Percentiles rank a stretch among this genome's conserved stretches.
phyloP scores from a whole-genome alignment of 148 eudicot species.

The Rhododendron simsii region DNA sequence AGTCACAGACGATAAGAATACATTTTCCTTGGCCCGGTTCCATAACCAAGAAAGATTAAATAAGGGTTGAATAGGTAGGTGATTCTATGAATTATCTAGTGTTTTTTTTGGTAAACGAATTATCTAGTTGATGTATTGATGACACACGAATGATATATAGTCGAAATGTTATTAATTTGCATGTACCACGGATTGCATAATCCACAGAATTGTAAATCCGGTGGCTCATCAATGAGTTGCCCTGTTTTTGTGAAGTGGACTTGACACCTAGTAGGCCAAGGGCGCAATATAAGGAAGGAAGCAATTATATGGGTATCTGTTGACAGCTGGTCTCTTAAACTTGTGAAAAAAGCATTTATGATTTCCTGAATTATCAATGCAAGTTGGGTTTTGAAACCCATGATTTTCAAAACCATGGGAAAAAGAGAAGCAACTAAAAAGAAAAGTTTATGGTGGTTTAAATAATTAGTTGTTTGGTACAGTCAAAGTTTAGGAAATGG shows the following conservation, averaged over 20 bases:
- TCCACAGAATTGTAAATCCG: not conserved
- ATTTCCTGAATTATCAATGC: not conserved
- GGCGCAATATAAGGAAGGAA: not conserved
- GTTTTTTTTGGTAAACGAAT: too few species aligned
- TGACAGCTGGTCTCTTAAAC: conserved; percentile 7
- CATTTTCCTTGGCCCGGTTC: not conserved
- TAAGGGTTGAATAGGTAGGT: not conserved
- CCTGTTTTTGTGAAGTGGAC: not conserved
- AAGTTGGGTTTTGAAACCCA: not conserved
- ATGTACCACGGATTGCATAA: not conserved
- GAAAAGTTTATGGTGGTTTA: not conserved
- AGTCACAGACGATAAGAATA: not conserved
- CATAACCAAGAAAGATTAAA: not conserved
- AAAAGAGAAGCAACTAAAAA: not conserved
- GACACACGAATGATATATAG: not conserved
- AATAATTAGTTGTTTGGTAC: not conserved
- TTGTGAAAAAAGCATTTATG: not conserved
- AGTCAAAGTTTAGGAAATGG: not conserved
- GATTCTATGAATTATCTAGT: not conserved
- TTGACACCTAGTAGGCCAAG: conserved; percentile 8
- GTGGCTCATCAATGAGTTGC: conserved; percentile 2
- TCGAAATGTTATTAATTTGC: not conserved
- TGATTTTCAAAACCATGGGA: not conserved
- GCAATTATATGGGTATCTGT: not conserved
- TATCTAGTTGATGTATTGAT: not conserved